phyloP scores from a whole-genome alignment of 2,329 filamentous ascomycete species.

The Cadophora gregata region DNA sequence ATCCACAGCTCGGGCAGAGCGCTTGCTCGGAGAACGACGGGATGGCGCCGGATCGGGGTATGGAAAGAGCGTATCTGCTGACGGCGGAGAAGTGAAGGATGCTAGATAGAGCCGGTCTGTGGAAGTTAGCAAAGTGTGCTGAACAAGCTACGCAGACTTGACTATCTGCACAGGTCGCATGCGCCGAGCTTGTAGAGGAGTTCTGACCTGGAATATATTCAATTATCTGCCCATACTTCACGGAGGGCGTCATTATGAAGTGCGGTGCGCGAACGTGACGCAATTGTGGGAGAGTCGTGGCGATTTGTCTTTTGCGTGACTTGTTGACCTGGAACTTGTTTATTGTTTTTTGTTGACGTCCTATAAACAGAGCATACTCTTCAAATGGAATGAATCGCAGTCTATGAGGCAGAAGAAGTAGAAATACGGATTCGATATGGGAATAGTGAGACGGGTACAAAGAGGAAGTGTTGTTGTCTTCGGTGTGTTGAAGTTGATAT shows the following conservation, averaged over 20 bases:
- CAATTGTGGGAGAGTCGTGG: conserved; percentile 25
- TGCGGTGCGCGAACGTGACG: conserved; percentile 20
- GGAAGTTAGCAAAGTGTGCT: conserved; percentile 48
- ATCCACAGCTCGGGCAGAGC: conserved; percentile 68
- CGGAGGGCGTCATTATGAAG: conserved; percentile 51
- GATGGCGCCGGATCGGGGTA: conserved; percentile 65
- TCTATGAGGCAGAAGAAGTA: conserved; percentile 23
- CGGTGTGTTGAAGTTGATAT: neutral
- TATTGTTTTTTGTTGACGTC: conserved; percentile 27
- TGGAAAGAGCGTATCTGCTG: conserved; percentile 83
- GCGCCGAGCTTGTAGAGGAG: conserved; percentile 19
- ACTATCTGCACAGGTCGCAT: conserved; percentile 19
- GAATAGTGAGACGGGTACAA: conserved; percentile 18
- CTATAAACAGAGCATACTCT: conserved; percentile 38
- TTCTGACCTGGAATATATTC: conserved; percentile 91
- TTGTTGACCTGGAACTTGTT: conserved; percentile 29
- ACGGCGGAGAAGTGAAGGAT: conserved; percentile 84
- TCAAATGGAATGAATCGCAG: conserved; percentile 17
- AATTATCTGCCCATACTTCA: conserved; percentile 81
- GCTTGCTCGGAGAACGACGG: conserved; percentile 75
- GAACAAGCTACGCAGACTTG: conserved; percentile 20
- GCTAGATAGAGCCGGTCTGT: conserved; percentile 93
- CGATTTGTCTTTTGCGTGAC: conserved; percentile 1
- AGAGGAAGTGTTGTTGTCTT: conserved; percentile 23
- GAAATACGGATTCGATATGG: conserved; percentile 31